Base-by-base conservation (phyloP, 1,284 basidiomycete species). In the Kwoniella shivajii region DNA sequence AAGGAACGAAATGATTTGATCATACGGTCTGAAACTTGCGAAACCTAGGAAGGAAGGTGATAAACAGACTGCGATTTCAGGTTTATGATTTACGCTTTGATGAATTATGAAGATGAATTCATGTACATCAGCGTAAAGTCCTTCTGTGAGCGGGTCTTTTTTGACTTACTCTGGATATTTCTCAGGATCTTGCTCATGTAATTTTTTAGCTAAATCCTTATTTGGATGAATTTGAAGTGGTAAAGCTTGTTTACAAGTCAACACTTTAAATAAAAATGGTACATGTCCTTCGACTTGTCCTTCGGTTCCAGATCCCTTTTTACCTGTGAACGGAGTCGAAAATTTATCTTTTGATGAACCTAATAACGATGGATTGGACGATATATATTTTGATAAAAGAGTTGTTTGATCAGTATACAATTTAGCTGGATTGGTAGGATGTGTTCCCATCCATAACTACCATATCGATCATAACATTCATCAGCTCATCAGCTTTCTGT, bases 61-160 rank as follows among this genome's bases (percentile, higher is more conserved):
- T 45, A 98, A 76, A 1, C 94, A 94, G 38, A 97, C 84, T 6
- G 92, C 92, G 88, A 98, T 95, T 75, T 98, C 94, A 2, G 95
- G 94, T 78, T 82, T 69, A 50, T 71, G 68, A 48, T 72, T 72
- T 24, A 60, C 55, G 50, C 62, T 64, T 31, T 34, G 33, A 34
- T 16, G 26, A 14, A 31, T 4, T 45, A 31, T 39, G 3, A 18
- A 3, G 27, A n/a, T 27, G 5, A 43, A 43, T 20, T 22, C 6
- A 18, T 38, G 37, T 18, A 38, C 10, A 11, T 10, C n/a, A 38
- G 9, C 11, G 9, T 13, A 18, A 38, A 38, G n/a, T 38, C 11
- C 10, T 38, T 6, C 18, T 38, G 37, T 6, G 10, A 41, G 6
- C 18, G 14, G 26, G 39, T 18, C 4, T 22, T 9, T 14, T 22